A percentile compares a stretch with the other conserved stretches of the same genome.
Conservation (phyloP, 2,329 filamentous ascomycete species). For the Emmonsiellopsis sp. region DNA sequence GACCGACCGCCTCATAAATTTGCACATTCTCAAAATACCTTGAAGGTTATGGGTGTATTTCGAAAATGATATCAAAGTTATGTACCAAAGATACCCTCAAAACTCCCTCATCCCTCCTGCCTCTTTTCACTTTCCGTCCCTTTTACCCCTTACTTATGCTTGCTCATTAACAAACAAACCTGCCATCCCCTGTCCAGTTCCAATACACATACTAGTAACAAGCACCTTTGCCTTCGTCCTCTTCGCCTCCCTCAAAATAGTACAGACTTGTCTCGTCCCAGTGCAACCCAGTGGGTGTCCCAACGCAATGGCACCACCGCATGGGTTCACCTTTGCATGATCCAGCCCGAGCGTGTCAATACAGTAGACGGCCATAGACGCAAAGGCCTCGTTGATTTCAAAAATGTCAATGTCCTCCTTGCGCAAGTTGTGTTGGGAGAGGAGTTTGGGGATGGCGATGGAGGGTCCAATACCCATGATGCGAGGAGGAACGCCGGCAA, state of each 20-base stretch:
- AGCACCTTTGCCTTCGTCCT: conserved; percentile 83
- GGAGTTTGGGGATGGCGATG: conserved; percentile 66
- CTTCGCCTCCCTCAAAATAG: conserved; percentile 74
- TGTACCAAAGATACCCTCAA: too few species aligned
- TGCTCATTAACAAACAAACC: conserved; percentile 58
- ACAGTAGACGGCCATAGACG: conserved; percentile 96
- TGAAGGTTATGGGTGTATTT: too few species aligned
- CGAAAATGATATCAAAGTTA: too few species aligned
- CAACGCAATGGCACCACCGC: conserved; percentile 85
- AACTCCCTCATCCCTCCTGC: too few species aligned
- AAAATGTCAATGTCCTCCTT: conserved; percentile 79
- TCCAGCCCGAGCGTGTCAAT: conserved; percentile 56
- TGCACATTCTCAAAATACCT: too few species aligned
- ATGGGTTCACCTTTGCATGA: conserved; percentile 73
- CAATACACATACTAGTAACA: conserved; percentile 82
- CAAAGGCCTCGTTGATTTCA: conserved; percentile 97
- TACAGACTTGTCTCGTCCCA: conserved; percentile 81
- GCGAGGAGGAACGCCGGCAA: conserved; percentile 79
- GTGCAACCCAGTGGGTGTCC: conserved; percentile 89
- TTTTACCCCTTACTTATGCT: not conserved
- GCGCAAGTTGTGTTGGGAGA: conserved; percentile 66
- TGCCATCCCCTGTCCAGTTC: conserved; percentile 58
- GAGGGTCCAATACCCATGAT: conserved; percentile 80
- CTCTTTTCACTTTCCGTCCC: too few species aligned
- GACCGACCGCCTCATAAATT: too few species aligned